Base-by-base conservation (phyloP, 768 basidiomycete species). In the Pleurotus tuber-regium region DNA sequence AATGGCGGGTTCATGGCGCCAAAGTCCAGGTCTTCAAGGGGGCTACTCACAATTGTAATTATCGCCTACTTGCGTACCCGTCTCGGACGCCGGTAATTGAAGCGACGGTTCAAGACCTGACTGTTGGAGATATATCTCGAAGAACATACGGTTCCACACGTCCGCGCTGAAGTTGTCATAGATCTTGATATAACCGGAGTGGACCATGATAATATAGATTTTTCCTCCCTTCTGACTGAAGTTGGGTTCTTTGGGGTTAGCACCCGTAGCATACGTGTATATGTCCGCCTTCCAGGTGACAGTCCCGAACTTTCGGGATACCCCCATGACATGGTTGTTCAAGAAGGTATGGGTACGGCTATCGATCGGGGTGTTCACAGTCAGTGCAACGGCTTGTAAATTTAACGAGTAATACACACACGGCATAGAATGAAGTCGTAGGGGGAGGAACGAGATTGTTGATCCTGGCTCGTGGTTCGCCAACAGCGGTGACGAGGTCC, bases 161-260 rank as follows among this genome's bases (percentile, higher is more conserved):
- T 47, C 44, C 11, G 44, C 28, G 16, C 44, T 31, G 29, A 47
- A 47, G 14, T 47, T 33, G 44, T 47, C 44, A 12, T 47, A 47
- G 30, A 47, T 33, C n/a, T 16, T 12, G 5, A 47, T 29, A 18
- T 30, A 33, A 19, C 44, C 44, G 29, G 14, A 4, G 24, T 47
- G 44, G n/a, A 47, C 29, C 14, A 47, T n/a, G 14, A 47, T 19
- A 18, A 21, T 31, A 31, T 47, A 23, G 10, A 47, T 30, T 31
- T 9, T 24, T 7, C 44, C 44, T 18, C 29, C 29, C 44, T n/a
- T 14, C 16, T 9, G 11, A 21, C 14, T 21, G n/a, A 47, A 47
- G 44, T 47, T 28, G 18, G 44, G 44, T 12, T 47, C 44, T 14
- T 9, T 33, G 18, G 29, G 26, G 6, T 16, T 18, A 12, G 44